phyloP scores from a whole-genome alignment of 495 filamentous ascomycete species.

The Podospora pseudocomata region DNA sequence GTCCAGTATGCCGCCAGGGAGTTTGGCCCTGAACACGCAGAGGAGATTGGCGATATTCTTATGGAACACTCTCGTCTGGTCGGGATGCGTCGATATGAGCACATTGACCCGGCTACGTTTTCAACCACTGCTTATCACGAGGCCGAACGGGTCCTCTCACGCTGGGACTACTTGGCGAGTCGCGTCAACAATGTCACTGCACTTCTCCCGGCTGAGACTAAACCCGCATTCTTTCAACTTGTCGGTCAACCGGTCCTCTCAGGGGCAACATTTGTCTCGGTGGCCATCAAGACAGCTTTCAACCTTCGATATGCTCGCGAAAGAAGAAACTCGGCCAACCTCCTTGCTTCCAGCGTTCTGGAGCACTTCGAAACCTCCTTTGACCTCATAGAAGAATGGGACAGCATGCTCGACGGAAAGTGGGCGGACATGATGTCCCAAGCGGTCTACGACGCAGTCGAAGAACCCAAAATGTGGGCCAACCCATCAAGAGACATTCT shows the following conservation, averaged over 20 bases:
- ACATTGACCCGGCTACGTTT: conserved; percentile 46
- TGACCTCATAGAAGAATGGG: conserved; percentile 53
- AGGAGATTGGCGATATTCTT: conserved; percentile 48
- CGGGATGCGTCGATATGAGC: conserved; percentile 56
- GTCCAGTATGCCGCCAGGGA: conserved; percentile 37
- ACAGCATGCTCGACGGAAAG: conserved; percentile 55
- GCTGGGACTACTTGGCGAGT: conserved; percentile 48
- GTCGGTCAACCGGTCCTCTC: conserved; percentile 57
- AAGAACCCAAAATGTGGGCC: conserved; percentile 44
- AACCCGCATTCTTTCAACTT: conserved; percentile 57
- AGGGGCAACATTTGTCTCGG: conserved; percentile 48
- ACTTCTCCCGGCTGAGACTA: conserved; percentile 31
- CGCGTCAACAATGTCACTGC: conserved; percentile 45
- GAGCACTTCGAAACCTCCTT: conserved; percentile 53
- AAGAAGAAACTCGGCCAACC: conserved; percentile 57
- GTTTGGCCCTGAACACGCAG: conserved; percentile 43
- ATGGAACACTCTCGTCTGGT: conserved; percentile 53
- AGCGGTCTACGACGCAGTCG: conserved; percentile 36
- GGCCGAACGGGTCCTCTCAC: conserved; percentile 50
- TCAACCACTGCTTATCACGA: conserved; percentile 58
- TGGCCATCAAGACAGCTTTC: conserved; percentile 43
- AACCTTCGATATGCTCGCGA: conserved; percentile 56
- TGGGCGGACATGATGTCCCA: conserved; percentile 61
- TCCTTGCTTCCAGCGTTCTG: conserved; percentile 47
- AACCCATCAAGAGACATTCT: conserved; percentile 54